Evolutionary conservation across 768 basidiomycete genomes (phyloP), one percentile per base, ranked within the genome.

Genomic region (Leccinum subtestaceum): DNA sequence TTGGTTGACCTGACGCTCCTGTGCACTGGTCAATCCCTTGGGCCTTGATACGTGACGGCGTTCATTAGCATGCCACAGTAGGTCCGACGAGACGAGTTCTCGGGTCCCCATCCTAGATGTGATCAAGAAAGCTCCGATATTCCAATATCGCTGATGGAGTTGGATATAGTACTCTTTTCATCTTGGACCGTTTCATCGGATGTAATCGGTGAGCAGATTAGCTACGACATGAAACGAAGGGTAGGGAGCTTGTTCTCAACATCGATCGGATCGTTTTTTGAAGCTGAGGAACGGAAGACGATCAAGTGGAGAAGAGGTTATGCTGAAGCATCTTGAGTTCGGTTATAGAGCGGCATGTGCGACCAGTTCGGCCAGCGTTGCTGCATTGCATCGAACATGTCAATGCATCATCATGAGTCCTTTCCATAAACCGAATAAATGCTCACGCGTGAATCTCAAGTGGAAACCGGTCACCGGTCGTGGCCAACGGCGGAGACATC

Each of bases 401-500:
- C 13, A 31, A 38, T 3, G 13, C 1, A 7, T 7, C 32, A 34
- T 34, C 34, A 36, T 36, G 34, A 3, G 11, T 52, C 23, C 25
- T 29, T 58, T 53, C 40, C 10, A 11, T n/a, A 19, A n/a, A 19
- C 2, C 34, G 3, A 36, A 21, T 5, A 29, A 34, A 1, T 15
- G 54, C 64, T 46, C 51, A 72, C 70, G 38, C 53, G 47, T 72
- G 72, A 31, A 70, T 27, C 1, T 69, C 70, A 38, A 38, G 36
- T 17, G 36, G 36, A 38, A 38, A 38, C 36, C 36, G 36, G 36
- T 29, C 27, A 29, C 0, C 8, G 27, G 27, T 6, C 34, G 13
- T 34, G 13, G 34, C 13, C 34, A 36, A 38, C 15, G 15, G 36
- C 36, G 15, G 36, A 15, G 8, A 38, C 15, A 17, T 15, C 17